Conservation (phyloP, 2,329 filamentous ascomycete species). For the Verticillium dahliae region DNA sequence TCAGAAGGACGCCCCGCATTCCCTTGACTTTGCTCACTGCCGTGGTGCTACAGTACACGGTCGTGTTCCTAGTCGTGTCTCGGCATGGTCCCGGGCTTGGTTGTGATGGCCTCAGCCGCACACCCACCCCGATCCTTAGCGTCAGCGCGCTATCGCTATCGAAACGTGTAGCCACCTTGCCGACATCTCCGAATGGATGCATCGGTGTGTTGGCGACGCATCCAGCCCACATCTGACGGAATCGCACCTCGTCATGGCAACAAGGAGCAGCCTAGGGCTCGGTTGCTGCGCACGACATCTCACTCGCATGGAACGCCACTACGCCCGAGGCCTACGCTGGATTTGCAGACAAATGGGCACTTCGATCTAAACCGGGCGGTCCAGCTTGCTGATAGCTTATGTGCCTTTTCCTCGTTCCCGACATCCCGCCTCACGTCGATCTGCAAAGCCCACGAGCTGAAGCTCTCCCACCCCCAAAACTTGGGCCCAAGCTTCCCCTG, state of each 20-base stretch:
- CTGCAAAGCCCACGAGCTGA: neutral
- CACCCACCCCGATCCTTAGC: neutral
- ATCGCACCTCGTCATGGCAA: neutral
- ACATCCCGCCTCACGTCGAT: neutral
- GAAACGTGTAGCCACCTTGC: neutral
- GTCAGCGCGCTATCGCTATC: slow-evolving; percentile 1
- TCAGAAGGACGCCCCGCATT: neutral
- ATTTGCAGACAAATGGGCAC: neutral
- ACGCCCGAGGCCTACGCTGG: neutral
- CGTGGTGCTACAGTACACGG: neutral
- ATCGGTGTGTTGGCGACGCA: neutral
- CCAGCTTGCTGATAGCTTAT: neutral
- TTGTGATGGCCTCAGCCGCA: slow-evolving; percentile 1
- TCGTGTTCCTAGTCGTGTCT: neutral
- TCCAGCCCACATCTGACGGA: neutral
- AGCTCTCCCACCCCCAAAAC: neutral
- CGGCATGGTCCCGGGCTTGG: neutral
- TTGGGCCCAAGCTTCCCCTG: neutral
- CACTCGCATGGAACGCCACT: neutral
- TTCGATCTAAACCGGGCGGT: neutral
- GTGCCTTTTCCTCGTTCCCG: neutral
- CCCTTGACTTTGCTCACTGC: neutral
- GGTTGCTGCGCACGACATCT: neutral
- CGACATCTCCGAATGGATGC: neutral
- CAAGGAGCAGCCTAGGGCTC: neutral